phyloP scores from a whole-genome alignment of 1,139 yeast species.

The Hansenula sp. region DNA sequence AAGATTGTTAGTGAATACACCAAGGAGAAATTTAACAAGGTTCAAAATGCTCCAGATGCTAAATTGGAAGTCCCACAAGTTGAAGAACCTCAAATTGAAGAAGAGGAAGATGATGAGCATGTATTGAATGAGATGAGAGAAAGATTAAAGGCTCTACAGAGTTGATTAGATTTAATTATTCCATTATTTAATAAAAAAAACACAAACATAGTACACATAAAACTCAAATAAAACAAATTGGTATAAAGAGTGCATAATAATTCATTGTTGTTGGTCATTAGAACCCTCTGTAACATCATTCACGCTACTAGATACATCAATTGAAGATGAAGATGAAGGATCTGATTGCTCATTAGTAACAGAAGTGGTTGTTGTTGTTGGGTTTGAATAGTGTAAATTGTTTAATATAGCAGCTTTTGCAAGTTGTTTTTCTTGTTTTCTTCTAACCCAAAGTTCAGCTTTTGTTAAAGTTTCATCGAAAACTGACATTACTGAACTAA shows the following conservation, averaged over 20 bases:
- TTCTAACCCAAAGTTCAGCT: conserved; percentile 78
- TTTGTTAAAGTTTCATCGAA: conserved; percentile 79
- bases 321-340: no score
- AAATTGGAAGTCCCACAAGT: conserved; percentile 32
- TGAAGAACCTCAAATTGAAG: conserved; percentile 31
- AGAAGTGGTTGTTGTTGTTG: background rate
- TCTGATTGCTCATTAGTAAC: conserved; percentile 10
- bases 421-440: conserved; percentile 21
- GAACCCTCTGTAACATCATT: conserved; percentile 15
- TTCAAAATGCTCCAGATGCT: conserved; percentile 38
- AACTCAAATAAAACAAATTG: background rate
- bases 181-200: background rate
- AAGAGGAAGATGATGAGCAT: conserved; percentile 57
- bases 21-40: conserved; percentile 42
- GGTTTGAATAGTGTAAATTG: conserved; percentile 5
- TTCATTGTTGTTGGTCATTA: background rate
- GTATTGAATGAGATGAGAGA: conserved; percentile 88
- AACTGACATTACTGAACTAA: conserved; percentile 72
- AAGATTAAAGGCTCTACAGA: conserved; percentile 80
- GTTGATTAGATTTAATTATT: conserved; percentile 27
- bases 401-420: conserved; percentile 22
- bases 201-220: background rate
- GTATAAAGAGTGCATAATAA: no score
- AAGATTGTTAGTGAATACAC: conserved; percentile 49
- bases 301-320: no score